Base-by-base conservation (phyloP, 805 yeast genomes). In the Kodamaea lidongshanica region DNA sequence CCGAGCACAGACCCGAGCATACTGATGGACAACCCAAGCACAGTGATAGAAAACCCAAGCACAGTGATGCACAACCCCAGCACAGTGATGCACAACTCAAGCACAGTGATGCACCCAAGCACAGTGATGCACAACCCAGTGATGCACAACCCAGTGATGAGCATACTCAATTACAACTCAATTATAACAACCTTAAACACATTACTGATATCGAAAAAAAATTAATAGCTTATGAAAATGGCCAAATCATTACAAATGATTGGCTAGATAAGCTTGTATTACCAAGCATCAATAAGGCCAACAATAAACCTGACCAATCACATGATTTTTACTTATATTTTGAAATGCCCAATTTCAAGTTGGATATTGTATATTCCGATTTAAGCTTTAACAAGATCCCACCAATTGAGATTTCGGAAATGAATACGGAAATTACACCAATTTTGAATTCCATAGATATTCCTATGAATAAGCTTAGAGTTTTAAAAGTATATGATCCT, bases 211-310 rank as follows among this genome's bases (percentile, higher is more conserved):
- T 74, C 12, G 86, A 80, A 39, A 52, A 51, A 27, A 59, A 69
- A 28, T 59, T 82, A 23, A 77, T 80, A 39, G 58, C 56, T 28
- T 82, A 77, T 45, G 87, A 80, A 45, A 66, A 70, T 37, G 87
- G 87, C 1, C 88, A 82, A 15, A 60, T 74, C 15, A 57, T 69
- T 4, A 54, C 70, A 5, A 53, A 73, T 1, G 74, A 70, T 28
- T 88, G 96, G 96, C 61, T 87, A 7, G 95, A 86, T 46, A 65
- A 72, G 25, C 43, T 82, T 34, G 71, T 80, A 1, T 64, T 77
- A 38, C 63, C 83, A 8, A 61, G 16, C 12, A 30, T 40, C 12
- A 27, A 26, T n/a, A 13, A 21, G 12, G 12, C 11, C 12, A 28
- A 23, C 16, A 31, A 28, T 7, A 25, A 33, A 6, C 23, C 25